phyloP scores from a whole-genome alignment of 1,284 basidiomycete species.

The Pisolithus thermaeus region DNA sequence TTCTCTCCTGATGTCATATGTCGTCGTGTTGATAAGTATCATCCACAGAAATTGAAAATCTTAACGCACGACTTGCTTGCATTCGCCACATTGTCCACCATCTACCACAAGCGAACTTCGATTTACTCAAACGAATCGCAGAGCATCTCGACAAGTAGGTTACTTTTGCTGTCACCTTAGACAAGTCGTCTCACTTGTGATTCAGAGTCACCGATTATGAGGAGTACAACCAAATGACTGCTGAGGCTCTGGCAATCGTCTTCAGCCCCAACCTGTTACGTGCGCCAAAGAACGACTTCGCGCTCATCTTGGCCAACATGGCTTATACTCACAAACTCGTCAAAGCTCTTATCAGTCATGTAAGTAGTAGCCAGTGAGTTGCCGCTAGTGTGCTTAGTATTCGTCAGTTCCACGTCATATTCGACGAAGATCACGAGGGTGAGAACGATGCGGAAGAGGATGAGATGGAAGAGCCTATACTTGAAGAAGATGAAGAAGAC shows the following conservation, averaged over 20 bases:
- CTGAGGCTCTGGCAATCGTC: constrained; percentile 75
- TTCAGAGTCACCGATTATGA: constrained; percentile 76
- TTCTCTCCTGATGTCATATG: neutral
- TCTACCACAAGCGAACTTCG: constrained; percentile 67
- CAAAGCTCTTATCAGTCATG: constrained; percentile 73
- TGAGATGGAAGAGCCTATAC: constrained; percentile 42
- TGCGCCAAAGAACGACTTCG: constrained; percentile 68
- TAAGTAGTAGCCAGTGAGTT: constrained; percentile 31
- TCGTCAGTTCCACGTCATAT: constrained; percentile 43
- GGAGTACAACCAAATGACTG: constrained; percentile 82
- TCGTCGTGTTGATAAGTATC: constrained; percentile 4
- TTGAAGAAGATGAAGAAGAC: constrained; percentile 44
- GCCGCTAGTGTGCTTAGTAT: constrained; percentile 6
- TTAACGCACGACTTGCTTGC: constrained; percentile 57
- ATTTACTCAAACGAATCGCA: constrained; percentile 65
- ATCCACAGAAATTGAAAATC: constrained; percentile 54
- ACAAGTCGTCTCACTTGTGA: constrained; percentile 4
- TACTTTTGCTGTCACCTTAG: neutral
- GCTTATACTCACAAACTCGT: constrained; percentile 68
- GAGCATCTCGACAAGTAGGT: constrained; percentile 78
- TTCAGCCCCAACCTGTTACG: constrained; percentile 75
- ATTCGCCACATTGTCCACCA: constrained; percentile 62
- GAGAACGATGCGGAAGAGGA: constrained; percentile 43
- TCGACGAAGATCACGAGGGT: constrained; percentile 40
- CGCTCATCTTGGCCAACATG: constrained; percentile 73